Percentiles rank a stretch among this genome's conserved stretches.
These are phyloP conservation scores for Epichloe typhina DNA, from an alignment of 2,329 filamentous ascomycete species.

Conservation along the genomic window DNA sequence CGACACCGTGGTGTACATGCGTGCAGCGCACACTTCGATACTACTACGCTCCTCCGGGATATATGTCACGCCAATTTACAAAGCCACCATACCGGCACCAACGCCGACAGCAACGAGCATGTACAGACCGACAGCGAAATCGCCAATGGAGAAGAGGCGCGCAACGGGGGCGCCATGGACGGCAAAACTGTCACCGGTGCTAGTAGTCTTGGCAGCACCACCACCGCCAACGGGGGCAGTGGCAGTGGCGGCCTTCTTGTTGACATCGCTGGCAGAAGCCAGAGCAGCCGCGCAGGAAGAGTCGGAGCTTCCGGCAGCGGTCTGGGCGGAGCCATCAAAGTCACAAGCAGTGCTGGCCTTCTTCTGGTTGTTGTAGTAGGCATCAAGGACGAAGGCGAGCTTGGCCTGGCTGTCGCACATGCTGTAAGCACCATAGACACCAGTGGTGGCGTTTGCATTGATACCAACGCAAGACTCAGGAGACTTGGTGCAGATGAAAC, in stretches of 20 bases:
- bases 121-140: constrained; percentile 36
- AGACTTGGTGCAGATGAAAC: constrained; percentile 52
- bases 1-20: neutral
- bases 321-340: constrained; percentile 53
- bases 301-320: constrained; percentile 33
- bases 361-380: constrained; percentile 52
- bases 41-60: neutral
- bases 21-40: constrained; percentile 8
- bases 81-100: constrained; percentile 39
- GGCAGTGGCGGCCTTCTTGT: constrained; percentile 15
- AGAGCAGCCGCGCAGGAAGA: constrained; percentile 46
- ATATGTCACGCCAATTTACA: constrained; percentile 26
- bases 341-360: constrained; percentile 48
- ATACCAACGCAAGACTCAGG: constrained; percentile 53
- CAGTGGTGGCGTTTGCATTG: constrained; percentile 49
- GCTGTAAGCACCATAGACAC: constrained; percentile 62
- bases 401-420: constrained; percentile 61
- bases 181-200: constrained; percentile 5
- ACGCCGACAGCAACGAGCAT: constrained; percentile 36
- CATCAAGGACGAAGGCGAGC: constrained; percentile 60
- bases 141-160: constrained; percentile 31
- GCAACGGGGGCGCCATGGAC: constrained; percentile 16
- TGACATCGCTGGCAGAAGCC: constrained; percentile 46
- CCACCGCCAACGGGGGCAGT: constrained; percentile 5
- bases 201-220: constrained; percentile 2